Base-by-base conservation (phyloP, 345 rosid species). In the Luvunga scandens region DNA sequence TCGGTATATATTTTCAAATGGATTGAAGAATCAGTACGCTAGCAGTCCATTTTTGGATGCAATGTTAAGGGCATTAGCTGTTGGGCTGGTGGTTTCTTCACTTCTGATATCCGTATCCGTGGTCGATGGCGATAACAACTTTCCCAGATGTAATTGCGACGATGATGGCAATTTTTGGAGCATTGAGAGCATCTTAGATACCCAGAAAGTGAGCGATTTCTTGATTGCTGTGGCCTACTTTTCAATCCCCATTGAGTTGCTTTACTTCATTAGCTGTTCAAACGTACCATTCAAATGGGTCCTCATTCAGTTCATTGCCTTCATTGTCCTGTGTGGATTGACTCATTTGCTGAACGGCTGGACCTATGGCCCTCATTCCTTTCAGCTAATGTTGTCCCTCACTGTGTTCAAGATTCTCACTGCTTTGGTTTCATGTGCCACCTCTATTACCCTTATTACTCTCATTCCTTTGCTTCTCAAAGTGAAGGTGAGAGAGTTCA, bases 251-350 rank as follows among this genome's bases (percentile, higher is more conserved):
- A 82, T 96, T 63, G 99, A 96, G 81, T 84, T 96, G 81, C 94
- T 96, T 38, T 96, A 94, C 90, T 96, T 96, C 74, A 90, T 96
- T 38, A 96, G 99, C 88, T 96, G 97, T 85, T 91, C 98, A 22
- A 94, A 89, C 53, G 79, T 96, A 16, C 99, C 99, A 7, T 96
- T 96, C 89, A 96, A 94, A 86, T 96, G 99, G 98, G 99, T 96
- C 45, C 95, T 96, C 28, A 83, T 89, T 73, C 87, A 96, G 79
- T 96, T 96, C 88, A 96, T 93, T 31, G 93, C 99, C 76, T 96
- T 96, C 91, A 96, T 96, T 81, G 98, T 96, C 36, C 94, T 96
- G 2, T 94, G 99, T 78, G 99, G 99, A 25, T 79, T 96, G 95
- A 94, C 99, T 78, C 99, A 96, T 85, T 87, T 96, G 83, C 91